Base-by-base conservation (phyloP, 805 yeast species). In the Yarrowia deformans region DNA sequence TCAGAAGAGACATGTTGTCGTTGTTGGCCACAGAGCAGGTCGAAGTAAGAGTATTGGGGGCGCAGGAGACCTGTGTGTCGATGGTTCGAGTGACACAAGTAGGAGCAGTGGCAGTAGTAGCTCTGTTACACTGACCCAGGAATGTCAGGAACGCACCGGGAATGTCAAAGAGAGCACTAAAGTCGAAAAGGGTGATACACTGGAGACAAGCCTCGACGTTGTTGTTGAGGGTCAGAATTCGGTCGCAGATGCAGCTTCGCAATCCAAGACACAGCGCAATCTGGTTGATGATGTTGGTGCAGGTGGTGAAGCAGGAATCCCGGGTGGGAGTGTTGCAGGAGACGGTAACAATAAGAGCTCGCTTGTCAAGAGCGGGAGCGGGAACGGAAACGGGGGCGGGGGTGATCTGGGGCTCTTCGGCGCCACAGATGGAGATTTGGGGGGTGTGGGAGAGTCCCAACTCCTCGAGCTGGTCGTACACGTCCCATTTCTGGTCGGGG, bases 301-400 rank as follows among this genome's bases (percentile, higher is more conserved):
- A 63, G 35, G 45, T 37, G 18, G 35, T 23, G 29, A 48, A 1
- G 32, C 68, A 63, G 14, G 18, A 5, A 2, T 45, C 42, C 14
- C 14, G 16, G 19, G 35, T 45, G 32, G 52, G 19, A 10, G 50
- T 32, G 29, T 18, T 34, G 12, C 66, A 60, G 1, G 66, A 60
- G 8, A 40, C 45, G 12, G 39, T 32, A 10, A 43, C 50, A n/a
- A 40, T 40, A 35, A 29, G 50, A 18, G 42, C 64, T 45, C 66
- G 66, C 18, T 60, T 45, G 14, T 60, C 39, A n/a, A 56, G 35
- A 9, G 2, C 40, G 40, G 40, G 35, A 9, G 2, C 40, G 40
- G 40, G 43, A 16, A 29, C 63, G n/a, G 43, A 39, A n/a, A 14
- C 52, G 42, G 66, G 66, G 18, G 66, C 66, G 13, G 66, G 52